Percentiles rank a stretch among this genome's conserved stretches.
Conservation (phyloP, 345 rosid genomes). For the Pugionium cornutum region DNA sequence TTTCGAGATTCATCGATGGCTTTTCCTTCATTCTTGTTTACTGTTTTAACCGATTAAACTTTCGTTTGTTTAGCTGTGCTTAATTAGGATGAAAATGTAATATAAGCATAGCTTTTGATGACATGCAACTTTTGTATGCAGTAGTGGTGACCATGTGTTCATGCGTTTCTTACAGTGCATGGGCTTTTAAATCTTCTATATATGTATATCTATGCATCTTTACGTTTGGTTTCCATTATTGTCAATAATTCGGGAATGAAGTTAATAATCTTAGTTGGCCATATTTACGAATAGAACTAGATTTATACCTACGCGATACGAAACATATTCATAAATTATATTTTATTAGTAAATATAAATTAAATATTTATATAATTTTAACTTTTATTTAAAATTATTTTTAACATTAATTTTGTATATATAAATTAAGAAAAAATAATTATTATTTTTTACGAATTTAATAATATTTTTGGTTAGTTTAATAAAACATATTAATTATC, state of each 20-base stretch:
- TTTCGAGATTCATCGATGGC: slow-evolving; percentile 18
- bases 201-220: background rate
- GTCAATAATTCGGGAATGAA: slow-evolving; percentile 37
- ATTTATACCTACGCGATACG: slow-evolving; percentile 8
- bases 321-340: slow-evolving; percentile 3
- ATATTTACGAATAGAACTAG: slow-evolving; percentile 22
- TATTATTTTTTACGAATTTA: too few species aligned
- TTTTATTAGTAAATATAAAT: background rate
- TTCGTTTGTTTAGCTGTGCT: slow-evolving; percentile 26
- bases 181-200: slow-evolving; percentile 26
- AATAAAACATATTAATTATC: too few species aligned
- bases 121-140: slow-evolving; percentile 31
- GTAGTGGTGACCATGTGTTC: slow-evolving; percentile 45
- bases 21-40: background rate
- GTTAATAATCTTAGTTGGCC: slow-evolving; percentile 15
- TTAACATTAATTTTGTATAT: too few species aligned
- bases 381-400: too few species aligned
- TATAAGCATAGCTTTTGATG: slow-evolving; percentile 31
- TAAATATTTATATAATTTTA: too few species aligned
- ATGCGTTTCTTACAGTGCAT: slow-evolving; percentile 36
- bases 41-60: slow-evolving; percentile 14
- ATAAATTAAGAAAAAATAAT: too few species aligned
- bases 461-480: too few species aligned
- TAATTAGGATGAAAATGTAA: slow-evolving; percentile 31
- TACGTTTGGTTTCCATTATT: slow-evolving; percentile 26